Percentiles rank a stretch among this genome's conserved stretches.
phyloP scores from a whole-genome alignment of 2,329 filamentous ascomycete genomes.

The Calonectria pteridis region DNA sequence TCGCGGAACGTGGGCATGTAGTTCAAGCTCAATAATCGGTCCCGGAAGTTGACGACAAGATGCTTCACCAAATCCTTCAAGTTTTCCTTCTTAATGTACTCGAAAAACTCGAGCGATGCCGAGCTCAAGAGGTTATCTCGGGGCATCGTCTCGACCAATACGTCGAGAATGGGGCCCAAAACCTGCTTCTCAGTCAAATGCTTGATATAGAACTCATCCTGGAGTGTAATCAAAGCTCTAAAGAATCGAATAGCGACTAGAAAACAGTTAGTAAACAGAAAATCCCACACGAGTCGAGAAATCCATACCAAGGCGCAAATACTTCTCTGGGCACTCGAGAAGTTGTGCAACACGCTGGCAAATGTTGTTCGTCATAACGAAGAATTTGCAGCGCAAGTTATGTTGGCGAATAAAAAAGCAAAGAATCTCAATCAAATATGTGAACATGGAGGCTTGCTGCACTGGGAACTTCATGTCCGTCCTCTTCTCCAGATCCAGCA shows the following conservation, averaged over 20 bases:
- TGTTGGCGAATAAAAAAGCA: conserved; percentile 96
- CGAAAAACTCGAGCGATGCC: conserved; percentile 93
- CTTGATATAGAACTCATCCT: conserved; percentile 92
- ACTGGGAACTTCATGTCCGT: conserved; percentile 79
- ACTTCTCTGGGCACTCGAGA: conserved; percentile 87
- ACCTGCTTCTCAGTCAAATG: conserved; percentile 86
- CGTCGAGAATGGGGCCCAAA: conserved; percentile 85
- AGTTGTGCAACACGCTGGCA: conserved; percentile 85
- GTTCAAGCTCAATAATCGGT: conserved; percentile 79
- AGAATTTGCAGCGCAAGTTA: conserved; percentile 86
- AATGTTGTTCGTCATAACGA: conserved; percentile 84
- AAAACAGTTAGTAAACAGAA: conserved; percentile 35
- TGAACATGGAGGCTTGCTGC: conserved; percentile 90
- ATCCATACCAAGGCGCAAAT: conserved; percentile 84
- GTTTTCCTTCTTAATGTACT: conserved; percentile 86
- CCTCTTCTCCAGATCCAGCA: conserved; percentile 82
- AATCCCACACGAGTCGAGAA: conserved; percentile 18
- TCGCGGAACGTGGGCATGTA: conserved; percentile 89
- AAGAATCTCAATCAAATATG: conserved; percentile 91
- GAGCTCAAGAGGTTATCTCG: conserved; percentile 95
- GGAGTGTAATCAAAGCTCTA: conserved; percentile 84
- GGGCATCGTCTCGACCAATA: conserved; percentile 87
- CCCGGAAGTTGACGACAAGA: conserved; percentile 85
- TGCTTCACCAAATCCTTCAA: conserved; percentile 86
- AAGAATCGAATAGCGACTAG: conserved; percentile 93